Conservation (phyloP, 139 green algal genomes). For the Tetradesmus obliquus region DNA sequence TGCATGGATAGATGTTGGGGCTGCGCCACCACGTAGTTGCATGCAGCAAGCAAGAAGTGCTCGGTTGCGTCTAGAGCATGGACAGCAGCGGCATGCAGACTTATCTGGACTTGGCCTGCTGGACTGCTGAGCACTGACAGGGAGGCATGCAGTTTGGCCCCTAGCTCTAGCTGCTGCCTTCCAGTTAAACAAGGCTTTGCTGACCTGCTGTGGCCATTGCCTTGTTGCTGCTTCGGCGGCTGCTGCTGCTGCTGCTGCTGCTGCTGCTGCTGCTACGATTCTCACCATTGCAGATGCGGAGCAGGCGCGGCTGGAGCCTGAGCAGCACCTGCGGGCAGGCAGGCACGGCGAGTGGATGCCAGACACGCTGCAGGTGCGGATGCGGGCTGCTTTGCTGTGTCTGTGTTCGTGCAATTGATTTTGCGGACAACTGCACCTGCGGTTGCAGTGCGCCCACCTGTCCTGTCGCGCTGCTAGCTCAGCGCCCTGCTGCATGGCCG, state of each 20-base stretch:
- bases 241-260: background rate
- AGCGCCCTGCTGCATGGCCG: too few species aligned
- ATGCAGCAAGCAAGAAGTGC: too few species aligned
- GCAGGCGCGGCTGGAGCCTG: slow-evolving; percentile 70
- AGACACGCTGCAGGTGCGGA: slow-evolving; percentile 24
- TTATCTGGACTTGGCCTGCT: too few species aligned
- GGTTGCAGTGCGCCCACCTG: background rate
- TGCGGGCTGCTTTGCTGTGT: background rate
- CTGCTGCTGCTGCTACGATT: background rate
- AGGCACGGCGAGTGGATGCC: slow-evolving; percentile 81
- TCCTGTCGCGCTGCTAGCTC: too few species aligned
- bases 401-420: too few species aligned
- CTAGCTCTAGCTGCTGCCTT: too few species aligned
- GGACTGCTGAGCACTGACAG: too few species aligned
- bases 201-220: background rate
- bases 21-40: too few species aligned
- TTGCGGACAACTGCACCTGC: background rate
- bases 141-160: too few species aligned
- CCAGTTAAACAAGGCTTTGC: background rate
- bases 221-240: background rate
- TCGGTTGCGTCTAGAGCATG: too few species aligned
- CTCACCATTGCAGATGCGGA: slow-evolving; percentile 26
- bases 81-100: too few species aligned
- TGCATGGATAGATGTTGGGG: too few species aligned
- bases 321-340: slow-evolving; percentile 70